These are phyloP conservation scores for Lasiodiplodia sp. DNA, from an alignment of 2,329 filamentous ascomycete species.

Conservation along the genomic window DNA sequence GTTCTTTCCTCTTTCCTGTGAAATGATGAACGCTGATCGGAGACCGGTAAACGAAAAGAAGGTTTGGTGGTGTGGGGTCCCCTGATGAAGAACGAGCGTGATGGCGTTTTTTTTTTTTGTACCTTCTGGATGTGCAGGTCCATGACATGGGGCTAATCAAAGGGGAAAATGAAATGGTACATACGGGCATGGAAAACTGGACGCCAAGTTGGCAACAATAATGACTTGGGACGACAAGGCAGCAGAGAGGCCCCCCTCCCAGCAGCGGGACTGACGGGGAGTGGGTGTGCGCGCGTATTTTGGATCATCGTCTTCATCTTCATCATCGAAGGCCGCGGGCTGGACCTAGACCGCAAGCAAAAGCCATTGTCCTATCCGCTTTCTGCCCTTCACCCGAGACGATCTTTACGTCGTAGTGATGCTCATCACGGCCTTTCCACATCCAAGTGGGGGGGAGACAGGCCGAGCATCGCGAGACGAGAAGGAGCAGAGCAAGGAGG, in stretches of 20 bases:
- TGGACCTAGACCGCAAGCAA: neutral
- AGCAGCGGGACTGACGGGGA: neutral
- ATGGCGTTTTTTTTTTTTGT: neutral
- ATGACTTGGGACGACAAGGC: neutral
- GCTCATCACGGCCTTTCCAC: neutral
- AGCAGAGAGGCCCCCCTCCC: neutral
- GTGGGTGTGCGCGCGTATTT: neutral
- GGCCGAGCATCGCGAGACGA: neutral
- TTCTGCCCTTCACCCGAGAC: neutral
- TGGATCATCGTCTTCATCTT: neutral
- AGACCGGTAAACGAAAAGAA: constrained; percentile 25
- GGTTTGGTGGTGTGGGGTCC: constrained; percentile 15
- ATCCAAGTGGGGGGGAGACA: neutral
- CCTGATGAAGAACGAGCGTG: constrained; percentile 2
- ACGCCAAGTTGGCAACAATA: neutral
- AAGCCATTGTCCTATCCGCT: neutral
- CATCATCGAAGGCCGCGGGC: neutral
- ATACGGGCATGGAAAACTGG: neutral
- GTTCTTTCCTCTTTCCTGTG: neutral
- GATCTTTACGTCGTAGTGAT: neutral
- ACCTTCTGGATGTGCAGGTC: neutral
- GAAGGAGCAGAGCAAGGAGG: neutral
- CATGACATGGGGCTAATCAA: constrained; percentile 1
- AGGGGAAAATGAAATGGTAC: neutral
- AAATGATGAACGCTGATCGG: constrained; percentile 16